Base-by-base conservation (phyloP, 1,284 basidiomycete genomes). In the Gymnopus androsaceus region DNA sequence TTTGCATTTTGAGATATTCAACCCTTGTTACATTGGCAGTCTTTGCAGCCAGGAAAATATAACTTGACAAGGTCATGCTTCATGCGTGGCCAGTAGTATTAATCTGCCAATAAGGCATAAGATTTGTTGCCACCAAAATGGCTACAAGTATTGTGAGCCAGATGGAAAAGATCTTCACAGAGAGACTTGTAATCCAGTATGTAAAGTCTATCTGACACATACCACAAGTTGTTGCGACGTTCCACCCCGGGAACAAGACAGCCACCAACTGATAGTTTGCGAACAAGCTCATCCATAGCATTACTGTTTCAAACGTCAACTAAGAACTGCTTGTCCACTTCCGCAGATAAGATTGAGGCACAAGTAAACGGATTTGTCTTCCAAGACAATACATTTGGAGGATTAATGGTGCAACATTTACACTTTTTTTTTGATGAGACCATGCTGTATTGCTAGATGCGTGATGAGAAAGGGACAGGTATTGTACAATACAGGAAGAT, bases 61-160 rank as follows among this genome's bases (percentile, higher is more conserved):
- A 42, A 9, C 3, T 56, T 2, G 7, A 62, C 68, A 12, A 52
- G 17, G 12, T 42, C 69, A 0, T 33, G 17, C 0, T 63, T n/a
- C 73, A 78, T 78, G 17, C 67, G 60, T 0, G 72, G 75, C 76
- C 76, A 79, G 59, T 75, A 77, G 48, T 69, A 78, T 0, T 66
- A 64, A 3, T 59, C 49, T 0, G 61, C 57, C 0, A 76, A 58
- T 0, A 63, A 34, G 0, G 54, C 61, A 49, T 75, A 75, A 15
- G 63, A 64, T 50, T 77, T 77, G 19, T 71, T 63, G 19, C 66
- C 61, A 0, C 75, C 72, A 51, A 75, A 73, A 54, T 78, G 75
- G 0, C 75, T 71, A 58, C 19, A 71, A 63, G 68, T 28, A 38
- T 71, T 63, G 49, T 75, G 71, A 0, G 67, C 67, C 4, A 69